A percentile compares a stretch with the other conserved stretches of the same genome.
Conservation (phyloP, 106 monocot species). For the Phalaenopsis equestris region DNA sequence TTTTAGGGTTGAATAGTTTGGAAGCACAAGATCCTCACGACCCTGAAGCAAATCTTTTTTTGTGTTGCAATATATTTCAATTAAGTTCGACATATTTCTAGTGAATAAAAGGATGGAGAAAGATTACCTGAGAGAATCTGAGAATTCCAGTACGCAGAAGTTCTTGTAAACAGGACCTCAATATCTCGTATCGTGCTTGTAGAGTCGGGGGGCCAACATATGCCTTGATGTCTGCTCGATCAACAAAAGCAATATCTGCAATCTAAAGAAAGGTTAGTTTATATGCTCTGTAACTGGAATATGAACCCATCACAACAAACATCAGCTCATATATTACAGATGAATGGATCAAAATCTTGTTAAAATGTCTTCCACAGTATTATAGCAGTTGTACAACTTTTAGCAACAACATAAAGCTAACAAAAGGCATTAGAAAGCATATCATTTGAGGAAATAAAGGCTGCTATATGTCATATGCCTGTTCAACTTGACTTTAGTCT, state of each 20-base stretch:
- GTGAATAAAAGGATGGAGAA: neutral
- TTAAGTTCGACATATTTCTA: too few species aligned
- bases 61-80: too few species aligned
- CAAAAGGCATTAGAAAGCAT: neutral
- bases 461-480: neutral
- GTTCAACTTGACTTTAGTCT: too few species aligned
- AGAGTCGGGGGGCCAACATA: constrained; percentile 90
- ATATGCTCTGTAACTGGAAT: neutral
- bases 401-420: neutral
- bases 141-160: constrained; percentile 65
- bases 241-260: constrained; percentile 99
- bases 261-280: constrained; percentile 38
- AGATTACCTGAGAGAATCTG: constrained; percentile 35
- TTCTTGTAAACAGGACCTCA: constrained; percentile 85
- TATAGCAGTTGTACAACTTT: too few species aligned
- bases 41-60: constrained; percentile 26
- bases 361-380: too few species aligned
- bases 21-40: constrained; percentile 24
- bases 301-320: neutral
- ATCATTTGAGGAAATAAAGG: neutral
- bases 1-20: constrained; percentile 46
- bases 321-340: neutral
- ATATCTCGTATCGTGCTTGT: constrained; percentile 85
- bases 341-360: too few species aligned
- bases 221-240: constrained; percentile 96